Evolutionary conservation across 192 early-diverging fungal genomes (phyloP).

Genomic region (Mortierella claussenii): DNA sequence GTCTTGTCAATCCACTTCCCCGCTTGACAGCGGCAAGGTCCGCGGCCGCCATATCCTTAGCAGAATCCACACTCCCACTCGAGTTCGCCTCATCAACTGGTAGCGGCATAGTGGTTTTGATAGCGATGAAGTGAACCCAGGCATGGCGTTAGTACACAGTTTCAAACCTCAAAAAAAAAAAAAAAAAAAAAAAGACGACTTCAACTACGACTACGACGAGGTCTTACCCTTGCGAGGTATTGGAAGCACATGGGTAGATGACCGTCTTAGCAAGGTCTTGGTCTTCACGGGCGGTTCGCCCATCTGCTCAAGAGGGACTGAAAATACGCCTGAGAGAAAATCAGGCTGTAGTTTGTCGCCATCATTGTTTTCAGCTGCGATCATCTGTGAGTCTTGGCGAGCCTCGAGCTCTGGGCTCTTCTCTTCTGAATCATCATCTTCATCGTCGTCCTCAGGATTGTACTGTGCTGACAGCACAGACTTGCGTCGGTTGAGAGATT

Average conservation of each 20-base stretch:
- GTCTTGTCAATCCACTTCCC: slow-evolving; percentile 40
- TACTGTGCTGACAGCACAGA: slow-evolving; percentile 54
- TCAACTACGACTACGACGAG: no score
- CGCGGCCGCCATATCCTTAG: slow-evolving; percentile 39
- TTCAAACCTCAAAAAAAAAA: no score
- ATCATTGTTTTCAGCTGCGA: background rate
- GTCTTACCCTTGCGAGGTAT: background rate
- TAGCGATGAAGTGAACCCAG: no score
- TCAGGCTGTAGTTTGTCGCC: background rate
- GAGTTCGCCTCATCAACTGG: background rate
- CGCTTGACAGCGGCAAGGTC: slow-evolving; percentile 50
- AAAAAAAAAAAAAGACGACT: no score
- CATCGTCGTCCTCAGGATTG: slow-evolving; percentile 50
- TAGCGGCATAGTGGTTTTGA: no score
- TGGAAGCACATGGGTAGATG: slow-evolving; percentile 13
- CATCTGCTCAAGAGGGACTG: slow-evolving; percentile 28
- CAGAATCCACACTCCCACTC: background rate
- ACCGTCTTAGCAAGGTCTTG: slow-evolving; percentile 25
- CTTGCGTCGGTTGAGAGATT: slow-evolving; percentile 39
- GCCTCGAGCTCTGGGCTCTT: background rate
- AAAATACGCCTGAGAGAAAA: slow-evolving; percentile 33
- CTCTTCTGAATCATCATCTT: slow-evolving; percentile 7
- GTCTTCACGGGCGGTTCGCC: slow-evolving; percentile 45
- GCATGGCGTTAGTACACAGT: no score
- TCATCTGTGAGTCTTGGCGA: background rate